Evolutionary conservation across 148 eudicot genomes (phyloP), one percentile per base, ranked within the genome.

Genomic region (Suaeda aralocaspica): DNA sequence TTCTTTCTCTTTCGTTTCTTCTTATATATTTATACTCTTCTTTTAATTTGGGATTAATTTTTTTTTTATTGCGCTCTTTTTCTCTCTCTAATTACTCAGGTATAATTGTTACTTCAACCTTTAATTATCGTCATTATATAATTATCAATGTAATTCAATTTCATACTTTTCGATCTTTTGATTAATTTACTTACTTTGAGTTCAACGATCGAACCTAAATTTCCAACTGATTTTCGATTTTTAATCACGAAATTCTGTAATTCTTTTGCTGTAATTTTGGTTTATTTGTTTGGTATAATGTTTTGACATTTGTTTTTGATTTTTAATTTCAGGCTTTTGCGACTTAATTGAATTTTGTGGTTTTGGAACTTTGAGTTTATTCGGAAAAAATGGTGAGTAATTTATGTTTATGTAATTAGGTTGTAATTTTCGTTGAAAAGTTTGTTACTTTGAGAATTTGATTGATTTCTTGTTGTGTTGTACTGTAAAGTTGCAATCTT

Each of bases 361-460:
- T 10, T 46, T 5, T 36, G 75, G 1, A 46, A 45, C 53, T 34
- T 9, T 62, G 22, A 13, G 55, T 15, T n/a, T 50, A 13, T 16
- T 30, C 9, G 2, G 24, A 18, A 72, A n/a, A 42, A 18, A 77
- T 72, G 80, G 76, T 77, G 52, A 71, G 80, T 66, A 36, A n/a
- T n/a, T n/a, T n/a, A n/a, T 59, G 34, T 45, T 66, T 14, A 16
- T 51, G 18, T 52, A 41, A 39, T 48, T 64, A 13, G 70, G 25
- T 68, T 45, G 26, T 1, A 18, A 52, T 10, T 55, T 71, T 16
- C 3, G 31, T 59, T 29, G 10, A 6, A 18, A 25, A 18, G 11
- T 42, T 61, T n/a, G n/a, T n/a, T n/a, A n/a, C n/a, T n/a, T n/a
- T n/a, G n/a, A n/a, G n/a, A n/a, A n/a, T n/a, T 42, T n/a, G 15